Evolutionary conservation across 192 early-diverging fungal species (phyloP).

Genomic region (Lunasporangiospora selenospora): DNA sequence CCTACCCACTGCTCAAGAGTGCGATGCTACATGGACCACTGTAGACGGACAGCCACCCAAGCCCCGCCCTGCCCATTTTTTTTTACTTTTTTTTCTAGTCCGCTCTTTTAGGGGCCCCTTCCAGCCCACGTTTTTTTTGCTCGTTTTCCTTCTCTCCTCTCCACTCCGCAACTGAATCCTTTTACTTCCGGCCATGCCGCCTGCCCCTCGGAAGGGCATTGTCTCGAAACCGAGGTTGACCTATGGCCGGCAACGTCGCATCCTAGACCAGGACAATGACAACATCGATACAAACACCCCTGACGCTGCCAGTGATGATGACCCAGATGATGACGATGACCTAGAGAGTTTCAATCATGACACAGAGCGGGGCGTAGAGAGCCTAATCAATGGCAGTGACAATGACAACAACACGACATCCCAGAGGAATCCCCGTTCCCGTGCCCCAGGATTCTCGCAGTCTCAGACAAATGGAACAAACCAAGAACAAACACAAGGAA

Average conservation of each 20-base stretch:
- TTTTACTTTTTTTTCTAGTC: neutral
- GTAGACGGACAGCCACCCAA: neutral
- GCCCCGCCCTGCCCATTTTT: too few species aligned
- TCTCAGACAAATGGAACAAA: too few species aligned
- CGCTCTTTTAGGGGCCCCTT: too few species aligned
- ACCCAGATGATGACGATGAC: too few species aligned
- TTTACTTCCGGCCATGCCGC: neutral
- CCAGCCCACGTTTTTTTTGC: neutral
- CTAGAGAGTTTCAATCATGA: too few species aligned
- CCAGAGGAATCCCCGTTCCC: too few species aligned
- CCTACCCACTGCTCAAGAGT: neutral
- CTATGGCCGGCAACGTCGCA: slow-evolving; percentile 31
- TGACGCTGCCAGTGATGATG: too few species aligned
- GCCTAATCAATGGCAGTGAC: too few species aligned
- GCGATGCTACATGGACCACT: neutral
- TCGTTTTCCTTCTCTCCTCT: neutral
- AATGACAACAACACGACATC: too few species aligned
- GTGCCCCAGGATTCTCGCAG: too few species aligned
- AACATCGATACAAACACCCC: neutral
- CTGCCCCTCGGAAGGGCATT: slow-evolving; percentile 14
- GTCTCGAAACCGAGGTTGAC: slow-evolving; percentile 16
- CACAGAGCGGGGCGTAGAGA: too few species aligned
- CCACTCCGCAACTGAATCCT: neutral
- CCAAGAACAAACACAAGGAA: too few species aligned
- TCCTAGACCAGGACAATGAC: slow-evolving; percentile 5